A percentile compares a stretch with the other conserved stretches of the same genome.
These are phyloP conservation scores for Xylaria curta DNA, from an alignment of 495 filamentous ascomycete species.

Conservation along the genomic window DNA sequence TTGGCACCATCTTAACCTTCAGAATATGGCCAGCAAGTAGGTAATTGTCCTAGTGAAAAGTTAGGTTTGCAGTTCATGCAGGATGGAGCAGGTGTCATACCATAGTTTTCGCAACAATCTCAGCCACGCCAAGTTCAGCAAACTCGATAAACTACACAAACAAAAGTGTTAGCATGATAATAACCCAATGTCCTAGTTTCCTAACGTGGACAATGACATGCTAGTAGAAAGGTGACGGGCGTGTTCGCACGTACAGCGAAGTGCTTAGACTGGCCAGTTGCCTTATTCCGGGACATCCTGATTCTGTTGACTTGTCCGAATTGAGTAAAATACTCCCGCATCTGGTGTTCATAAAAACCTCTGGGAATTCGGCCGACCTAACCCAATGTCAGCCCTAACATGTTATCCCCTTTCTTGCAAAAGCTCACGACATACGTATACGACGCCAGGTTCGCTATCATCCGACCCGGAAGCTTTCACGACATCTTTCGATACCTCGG, in stretches of 20 bases:
- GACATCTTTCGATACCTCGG: slow-evolving; percentile 67
- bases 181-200: neutral
- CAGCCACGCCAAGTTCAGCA: slow-evolving; percentile 73
- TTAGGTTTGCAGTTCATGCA: neutral
- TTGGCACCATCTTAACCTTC: slow-evolving; percentile 78
- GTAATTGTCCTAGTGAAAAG: slow-evolving; percentile 72
- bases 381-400: slow-evolving; percentile 34
- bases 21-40: slow-evolving; percentile 92
- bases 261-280: slow-evolving; percentile 87
- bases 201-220: neutral
- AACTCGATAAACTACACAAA: slow-evolving; percentile 79
- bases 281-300: slow-evolving; percentile 84
- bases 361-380: slow-evolving; percentile 27
- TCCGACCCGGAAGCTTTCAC: slow-evolving; percentile 54
- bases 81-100: slow-evolving; percentile 10
- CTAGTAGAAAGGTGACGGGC: neutral
- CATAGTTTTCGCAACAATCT: slow-evolving; percentile 93
- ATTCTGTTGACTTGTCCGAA: slow-evolving; percentile 85
- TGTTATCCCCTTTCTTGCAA: neutral
- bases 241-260: slow-evolving; percentile 60
- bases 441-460: slow-evolving; percentile 70
- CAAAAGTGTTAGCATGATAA: neutral
- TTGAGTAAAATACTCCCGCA: slow-evolving; percentile 92
- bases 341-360: slow-evolving; percentile 97
- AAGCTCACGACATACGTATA: slow-evolving; percentile 65